Evolutionary conservation across 208 protist species (phyloP).

Genomic region (Angomonas deanei): DNA sequence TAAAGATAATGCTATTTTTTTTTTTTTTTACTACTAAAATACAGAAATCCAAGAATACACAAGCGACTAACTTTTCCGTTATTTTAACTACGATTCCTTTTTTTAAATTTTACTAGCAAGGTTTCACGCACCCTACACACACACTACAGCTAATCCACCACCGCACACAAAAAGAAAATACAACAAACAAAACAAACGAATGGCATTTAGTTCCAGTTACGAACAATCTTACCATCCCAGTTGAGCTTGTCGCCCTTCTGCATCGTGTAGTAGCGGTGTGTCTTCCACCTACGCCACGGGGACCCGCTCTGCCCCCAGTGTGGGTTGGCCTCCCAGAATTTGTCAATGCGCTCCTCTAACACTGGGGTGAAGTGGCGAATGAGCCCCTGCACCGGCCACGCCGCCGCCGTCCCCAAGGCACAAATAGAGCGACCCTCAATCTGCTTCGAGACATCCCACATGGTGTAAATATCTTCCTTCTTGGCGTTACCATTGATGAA

Average conservation of each 20-base stretch:
- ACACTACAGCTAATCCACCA: neutral
- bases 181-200: neutral
- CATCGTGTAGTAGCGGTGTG: constrained; percentile 87
- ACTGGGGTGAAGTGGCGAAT: constrained; percentile 96
- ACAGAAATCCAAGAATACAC: too few relatives aligned
- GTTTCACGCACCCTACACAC: too few relatives aligned
- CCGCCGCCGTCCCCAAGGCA: constrained; percentile 97
- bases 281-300: constrained; percentile 83
- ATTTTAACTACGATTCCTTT: too few relatives aligned
- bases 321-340: constrained; percentile 85
- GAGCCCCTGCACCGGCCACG: constrained; percentile 98
- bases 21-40: constrained; percentile 1
- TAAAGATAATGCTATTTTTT: neutral
- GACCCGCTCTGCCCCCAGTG: constrained; percentile 81
- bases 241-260: constrained; percentile 84
- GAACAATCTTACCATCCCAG: constrained; percentile 86
- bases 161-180: constrained; percentile 8
- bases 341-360: constrained; percentile 94
- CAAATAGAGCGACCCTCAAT: constrained; percentile 99
- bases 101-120: too few relatives aligned
- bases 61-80: too few relatives aligned
- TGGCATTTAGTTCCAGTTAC: constrained; percentile 74
- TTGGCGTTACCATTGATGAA: constrained; percentile 95
- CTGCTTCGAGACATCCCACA: constrained; percentile 96
- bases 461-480: constrained; percentile 96